Conservation (phyloP, 2,329 filamentous ascomycete species). For the Myriosclerotinia curreyana region DNA sequence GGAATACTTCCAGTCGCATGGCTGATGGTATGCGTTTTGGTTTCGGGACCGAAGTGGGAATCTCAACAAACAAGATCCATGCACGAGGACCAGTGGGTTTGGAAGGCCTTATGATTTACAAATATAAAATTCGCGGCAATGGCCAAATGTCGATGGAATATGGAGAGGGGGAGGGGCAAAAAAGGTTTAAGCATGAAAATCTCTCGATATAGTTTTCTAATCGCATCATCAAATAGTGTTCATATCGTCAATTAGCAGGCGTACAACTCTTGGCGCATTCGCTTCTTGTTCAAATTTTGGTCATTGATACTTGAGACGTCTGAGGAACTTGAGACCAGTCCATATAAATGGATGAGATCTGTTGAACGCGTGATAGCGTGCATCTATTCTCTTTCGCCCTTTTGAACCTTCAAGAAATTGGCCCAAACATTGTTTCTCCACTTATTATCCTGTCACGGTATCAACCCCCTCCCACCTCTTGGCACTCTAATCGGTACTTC, state of each 20-base stretch:
- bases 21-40: slow-evolving; percentile 96
- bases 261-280: slow-evolving; percentile 10
- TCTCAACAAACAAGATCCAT: slow-evolving; percentile 98
- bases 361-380: slow-evolving; percentile 6
- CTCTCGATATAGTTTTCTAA: slow-evolving; percentile 28
- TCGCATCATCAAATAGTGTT: background rate
- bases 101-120: slow-evolving; percentile 95
- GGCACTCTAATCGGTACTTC: background rate
- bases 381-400: background rate
- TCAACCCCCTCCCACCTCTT: background rate
- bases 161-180: slow-evolving; percentile 59
- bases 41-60: slow-evolving; percentile 96
- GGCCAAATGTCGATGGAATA: slow-evolving; percentile 83
- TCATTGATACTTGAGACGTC: slow-evolving; percentile 15
- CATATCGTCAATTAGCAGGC: background rate
- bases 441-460: slow-evolving; percentile 19
- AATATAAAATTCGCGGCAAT: slow-evolving; percentile 82
- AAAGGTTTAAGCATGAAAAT: slow-evolving; percentile 57
- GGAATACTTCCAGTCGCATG: slow-evolving; percentile 93
- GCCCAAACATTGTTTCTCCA: slow-evolving; percentile 13
- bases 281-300: background rate
- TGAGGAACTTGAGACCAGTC: slow-evolving; percentile 14
- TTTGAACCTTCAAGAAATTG: slow-evolving; percentile 7
- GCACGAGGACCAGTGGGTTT: slow-evolving; percentile 88
- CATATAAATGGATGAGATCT: background rate